Conservation (phyloP, 179 eudicot genomes). For the Patellifolia procumbens region DNA sequence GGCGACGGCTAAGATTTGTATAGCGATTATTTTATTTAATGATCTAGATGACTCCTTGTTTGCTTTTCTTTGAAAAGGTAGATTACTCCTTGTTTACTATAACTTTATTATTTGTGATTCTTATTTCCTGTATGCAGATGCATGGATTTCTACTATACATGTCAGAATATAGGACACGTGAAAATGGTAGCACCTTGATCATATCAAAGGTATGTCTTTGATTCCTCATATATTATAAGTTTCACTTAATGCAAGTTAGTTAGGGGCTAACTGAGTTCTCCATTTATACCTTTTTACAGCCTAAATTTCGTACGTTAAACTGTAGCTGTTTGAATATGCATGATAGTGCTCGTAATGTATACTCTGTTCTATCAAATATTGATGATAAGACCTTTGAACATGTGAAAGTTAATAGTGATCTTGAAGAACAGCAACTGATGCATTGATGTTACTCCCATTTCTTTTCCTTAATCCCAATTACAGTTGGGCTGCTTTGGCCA, state of each 20-base stretch:
- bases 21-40: background rate
- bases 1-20: background rate
- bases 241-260: background rate
- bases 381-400: background rate
- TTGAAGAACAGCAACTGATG: background rate
- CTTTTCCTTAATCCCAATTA: background rate
- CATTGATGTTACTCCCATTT: background rate
- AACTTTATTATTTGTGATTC: slow-evolving; percentile 13
- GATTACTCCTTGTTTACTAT: slow-evolving; percentile 9
- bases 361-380: background rate
- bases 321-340: background rate
- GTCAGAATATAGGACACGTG: slow-evolving; percentile 51
- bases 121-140: slow-evolving; percentile 49
- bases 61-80: too few relatives aligned
- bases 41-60: slow-evolving; percentile 15
- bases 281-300: background rate
- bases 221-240: background rate
- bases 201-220: slow-evolving; percentile 65
- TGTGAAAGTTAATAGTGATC: background rate
- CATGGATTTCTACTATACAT: slow-evolving; percentile 73
- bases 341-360: background rate
- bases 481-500: background rate
- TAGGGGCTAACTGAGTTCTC: background rate
- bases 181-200: slow-evolving; percentile 45
- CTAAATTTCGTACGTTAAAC: background rate